Evolutionary conservation across 371 early-diverging fungal genomes (phyloP).

Genomic region (Batrachochytrium dendrobatidis): DNA sequence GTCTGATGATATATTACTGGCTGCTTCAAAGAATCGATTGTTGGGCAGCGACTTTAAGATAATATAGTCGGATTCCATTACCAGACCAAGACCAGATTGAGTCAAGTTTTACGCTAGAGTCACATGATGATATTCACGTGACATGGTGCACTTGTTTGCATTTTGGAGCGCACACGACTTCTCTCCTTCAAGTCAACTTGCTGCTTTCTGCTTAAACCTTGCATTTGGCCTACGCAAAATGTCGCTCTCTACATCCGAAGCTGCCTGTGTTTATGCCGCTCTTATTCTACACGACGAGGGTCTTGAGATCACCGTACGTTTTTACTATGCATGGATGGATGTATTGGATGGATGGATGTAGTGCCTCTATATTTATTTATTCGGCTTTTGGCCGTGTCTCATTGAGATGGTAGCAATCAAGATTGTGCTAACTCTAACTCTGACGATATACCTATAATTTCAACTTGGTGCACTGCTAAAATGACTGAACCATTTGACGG

Average conservation of each 20-base stretch:
- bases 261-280: slow-evolving; percentile 91
- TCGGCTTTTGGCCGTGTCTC: background rate
- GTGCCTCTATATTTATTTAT: background rate
- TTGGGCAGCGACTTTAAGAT: no score
- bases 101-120: no score
- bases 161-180: no score
- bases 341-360: background rate
- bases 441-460: background rate
- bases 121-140: no score
- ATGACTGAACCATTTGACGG: no score
- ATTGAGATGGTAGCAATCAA: background rate
- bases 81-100: no score
- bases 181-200: background rate
- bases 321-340: background rate
- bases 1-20: no score
- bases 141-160: no score
- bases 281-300: slow-evolving; percentile 97
- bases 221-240: background rate
- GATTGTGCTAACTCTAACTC: background rate
- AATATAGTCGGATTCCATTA: no score
- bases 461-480: no score
- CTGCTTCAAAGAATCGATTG: no score
- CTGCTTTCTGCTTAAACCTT: background rate
- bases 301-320: slow-evolving; percentile 91
- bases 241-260: background rate